Conservation (phyloP, 1,284 basidiomycete genomes). For the Austropuccinia psidii region DNA sequence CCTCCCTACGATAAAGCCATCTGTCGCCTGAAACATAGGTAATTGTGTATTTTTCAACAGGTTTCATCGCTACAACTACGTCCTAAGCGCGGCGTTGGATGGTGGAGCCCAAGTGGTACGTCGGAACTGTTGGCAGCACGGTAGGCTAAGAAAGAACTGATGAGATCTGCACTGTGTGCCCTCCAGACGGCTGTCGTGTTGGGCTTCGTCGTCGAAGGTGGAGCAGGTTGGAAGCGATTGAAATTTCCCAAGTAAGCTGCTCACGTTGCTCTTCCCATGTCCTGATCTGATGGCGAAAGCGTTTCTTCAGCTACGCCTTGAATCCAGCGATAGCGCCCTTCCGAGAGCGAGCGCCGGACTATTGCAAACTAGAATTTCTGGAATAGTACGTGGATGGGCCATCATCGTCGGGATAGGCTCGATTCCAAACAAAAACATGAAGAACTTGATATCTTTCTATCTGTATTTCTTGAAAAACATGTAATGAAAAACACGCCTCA, state of each 20-base stretch:
- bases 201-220: conserved; percentile 32
- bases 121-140: background rate
- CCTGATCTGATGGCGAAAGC: background rate
- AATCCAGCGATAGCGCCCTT: conserved; percentile 14
- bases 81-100: conserved; percentile 30
- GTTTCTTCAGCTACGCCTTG: conserved; percentile 3
- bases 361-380: conserved; percentile 5
- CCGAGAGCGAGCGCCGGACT: conserved; percentile 10
- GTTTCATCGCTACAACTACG: conserved; percentile 31
- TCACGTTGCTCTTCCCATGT: too few species aligned
- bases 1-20: background rate
- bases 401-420: too few species aligned
- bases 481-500: too few species aligned
- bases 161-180: background rate
- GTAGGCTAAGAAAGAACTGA: background rate
- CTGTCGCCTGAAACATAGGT: background rate
- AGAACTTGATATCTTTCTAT: too few species aligned
- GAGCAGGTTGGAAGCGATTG: conserved; percentile 31
- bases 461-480: too few species aligned
- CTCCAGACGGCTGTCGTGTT: conserved; percentile 18
- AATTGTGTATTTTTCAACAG: background rate
- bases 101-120: conserved; percentile 37
- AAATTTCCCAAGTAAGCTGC: conserved; percentile 28
- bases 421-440: too few species aligned
- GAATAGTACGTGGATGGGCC: too few species aligned